Evolutionary conservation across 1,284 basidiomycete genomes (phyloP).

Genomic region (Cutaneotrichosporon spelunceum): DNA sequence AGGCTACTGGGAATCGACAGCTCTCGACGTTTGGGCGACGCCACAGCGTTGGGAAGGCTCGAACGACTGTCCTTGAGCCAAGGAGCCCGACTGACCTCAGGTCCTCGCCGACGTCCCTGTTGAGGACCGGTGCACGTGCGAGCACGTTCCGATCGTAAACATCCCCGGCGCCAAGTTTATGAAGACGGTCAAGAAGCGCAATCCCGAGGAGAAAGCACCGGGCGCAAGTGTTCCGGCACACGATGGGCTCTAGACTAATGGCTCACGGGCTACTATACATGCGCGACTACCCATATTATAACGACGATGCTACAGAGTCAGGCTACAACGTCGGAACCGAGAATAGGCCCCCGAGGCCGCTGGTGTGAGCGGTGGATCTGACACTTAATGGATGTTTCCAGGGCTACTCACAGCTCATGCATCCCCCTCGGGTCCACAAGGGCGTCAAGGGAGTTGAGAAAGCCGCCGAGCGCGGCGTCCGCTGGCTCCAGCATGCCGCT

Average conservation of each 20-base stretch:
- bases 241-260: neutral
- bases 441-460: neutral
- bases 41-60: too few species aligned
- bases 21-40: too few species aligned
- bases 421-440: conserved; percentile 8
- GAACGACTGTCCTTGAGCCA: neutral
- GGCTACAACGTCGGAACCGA: conserved; percentile 1
- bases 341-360: neutral
- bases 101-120: conserved; percentile 40
- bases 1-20: too few species aligned
- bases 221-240: neutral
- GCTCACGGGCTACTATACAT: neutral
- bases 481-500: neutral
- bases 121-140: conserved; percentile 41
- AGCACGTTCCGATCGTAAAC: conserved; percentile 38
- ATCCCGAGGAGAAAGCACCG: neutral
- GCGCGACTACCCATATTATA: neutral
- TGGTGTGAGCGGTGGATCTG: conserved; percentile 1
- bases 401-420: conserved; percentile 7
- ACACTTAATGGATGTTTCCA: neutral
- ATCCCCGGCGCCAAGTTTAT: conserved; percentile 33
- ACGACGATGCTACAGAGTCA: neutral
- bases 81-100: conserved; percentile 19
- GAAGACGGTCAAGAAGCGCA: conserved; percentile 32
- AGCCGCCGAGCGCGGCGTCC: conserved; percentile 2